phyloP scores from a whole-genome alignment of 345 rosid genomes.

The Ailanthus altissimus region DNA sequence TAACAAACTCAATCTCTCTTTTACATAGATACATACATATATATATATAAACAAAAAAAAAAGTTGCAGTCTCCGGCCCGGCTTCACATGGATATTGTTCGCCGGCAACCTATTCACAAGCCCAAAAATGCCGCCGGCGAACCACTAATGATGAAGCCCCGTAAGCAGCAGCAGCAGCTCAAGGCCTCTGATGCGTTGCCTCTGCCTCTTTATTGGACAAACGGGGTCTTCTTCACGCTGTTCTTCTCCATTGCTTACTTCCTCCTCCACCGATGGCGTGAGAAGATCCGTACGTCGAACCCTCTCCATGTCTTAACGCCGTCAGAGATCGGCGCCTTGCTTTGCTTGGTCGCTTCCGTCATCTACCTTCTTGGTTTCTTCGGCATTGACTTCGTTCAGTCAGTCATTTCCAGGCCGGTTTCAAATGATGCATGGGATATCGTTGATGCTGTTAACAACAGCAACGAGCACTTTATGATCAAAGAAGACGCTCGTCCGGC shows the following conservation, averaged over 20 bases:
- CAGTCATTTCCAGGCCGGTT: slow-evolving; percentile 23
- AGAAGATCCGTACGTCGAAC: slow-evolving; percentile 40
- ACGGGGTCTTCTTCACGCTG: slow-evolving; percentile 44
- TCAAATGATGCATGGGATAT: slow-evolving; percentile 11
- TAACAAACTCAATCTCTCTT: neutral
- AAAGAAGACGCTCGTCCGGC: neutral
- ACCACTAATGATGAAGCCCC: neutral
- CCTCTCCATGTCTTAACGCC: slow-evolving; percentile 41
- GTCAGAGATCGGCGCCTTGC: slow-evolving; percentile 42
- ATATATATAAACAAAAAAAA: neutral
- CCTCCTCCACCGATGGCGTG: slow-evolving; percentile 55
- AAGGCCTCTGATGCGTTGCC: slow-evolving; percentile 51
- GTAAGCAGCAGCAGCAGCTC: slow-evolving; percentile 6
- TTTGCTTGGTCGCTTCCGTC: slow-evolving; percentile 31
- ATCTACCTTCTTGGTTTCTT: slow-evolving; percentile 42
- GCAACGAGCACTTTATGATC: neutral
- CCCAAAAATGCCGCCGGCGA: neutral
- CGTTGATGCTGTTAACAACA: neutral
- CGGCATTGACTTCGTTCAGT: slow-evolving; percentile 34
- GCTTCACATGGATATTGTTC: slow-evolving; percentile 24
- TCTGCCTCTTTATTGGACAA: slow-evolving; percentile 47
- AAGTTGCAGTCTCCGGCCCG: slow-evolving; percentile 12
- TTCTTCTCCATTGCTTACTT: slow-evolving; percentile 56
- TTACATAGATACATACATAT: too few species aligned
- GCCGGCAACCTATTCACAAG: slow-evolving; percentile 23